These are phyloP conservation scores for Pelargonium australe DNA, from an alignment of 441 rosid species.

Conservation along the genomic window DNA sequence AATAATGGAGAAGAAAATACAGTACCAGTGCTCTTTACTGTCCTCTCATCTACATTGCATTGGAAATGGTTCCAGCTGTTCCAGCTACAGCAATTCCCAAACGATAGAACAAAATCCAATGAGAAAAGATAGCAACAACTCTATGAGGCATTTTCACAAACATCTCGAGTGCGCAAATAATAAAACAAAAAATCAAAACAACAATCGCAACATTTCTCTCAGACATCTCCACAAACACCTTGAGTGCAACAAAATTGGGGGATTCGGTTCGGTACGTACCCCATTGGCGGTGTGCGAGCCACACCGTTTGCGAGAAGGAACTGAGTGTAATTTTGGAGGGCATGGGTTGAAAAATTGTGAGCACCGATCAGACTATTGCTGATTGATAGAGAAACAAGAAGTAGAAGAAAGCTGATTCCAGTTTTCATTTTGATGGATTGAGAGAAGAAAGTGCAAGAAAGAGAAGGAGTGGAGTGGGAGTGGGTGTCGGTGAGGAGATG, in stretches of 20 bases:
- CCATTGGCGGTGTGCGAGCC: slow-evolving; percentile 48
- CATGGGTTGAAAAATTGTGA: slow-evolving; percentile 10
- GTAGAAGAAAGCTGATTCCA: slow-evolving; percentile 9
- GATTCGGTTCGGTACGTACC: slow-evolving; percentile 19
- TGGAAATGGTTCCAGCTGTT: slow-evolving; percentile 54
- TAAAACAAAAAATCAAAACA: neutral
- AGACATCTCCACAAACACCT: slow-evolving; percentile 4
- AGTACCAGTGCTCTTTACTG: slow-evolving; percentile 33
- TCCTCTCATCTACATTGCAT: slow-evolving; percentile 38
- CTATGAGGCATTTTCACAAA: too few relatives aligned
- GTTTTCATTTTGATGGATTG: slow-evolving; percentile 5
- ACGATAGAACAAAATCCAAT: too few relatives aligned
- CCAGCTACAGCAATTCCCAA: slow-evolving; percentile 29
- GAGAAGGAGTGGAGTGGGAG: neutral
- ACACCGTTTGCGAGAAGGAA: slow-evolving; percentile 43
- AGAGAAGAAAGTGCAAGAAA: neutral
- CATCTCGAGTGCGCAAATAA: neutral
- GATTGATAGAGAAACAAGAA: slow-evolving; percentile 8
- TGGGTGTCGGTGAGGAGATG: neutral
- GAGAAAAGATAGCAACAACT: neutral
- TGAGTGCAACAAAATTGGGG: neutral
- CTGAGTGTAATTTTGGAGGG: slow-evolving; percentile 18
- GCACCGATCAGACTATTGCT: slow-evolving; percentile 5
- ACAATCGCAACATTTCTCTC: neutral
- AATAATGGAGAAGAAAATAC: neutral